phyloP scores from a whole-genome alignment of 164 flowering plant genomes.

The Brasenia schreberi region DNA sequence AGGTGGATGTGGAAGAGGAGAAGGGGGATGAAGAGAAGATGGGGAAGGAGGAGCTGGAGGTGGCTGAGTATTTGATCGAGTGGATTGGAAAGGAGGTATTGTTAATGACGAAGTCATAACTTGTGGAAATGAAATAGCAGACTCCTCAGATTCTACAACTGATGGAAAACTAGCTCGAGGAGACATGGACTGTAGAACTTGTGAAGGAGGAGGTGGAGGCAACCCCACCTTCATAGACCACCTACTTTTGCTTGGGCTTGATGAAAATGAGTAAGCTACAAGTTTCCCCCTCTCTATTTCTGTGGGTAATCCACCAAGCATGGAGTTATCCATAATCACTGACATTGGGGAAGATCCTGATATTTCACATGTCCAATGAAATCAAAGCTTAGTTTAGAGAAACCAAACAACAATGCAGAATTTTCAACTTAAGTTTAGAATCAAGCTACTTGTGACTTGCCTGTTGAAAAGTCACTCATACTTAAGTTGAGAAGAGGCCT shows the following conservation, averaged over 20 bases:
- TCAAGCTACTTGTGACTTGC: conserved; percentile 18
- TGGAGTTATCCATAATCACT: conserved; percentile 18
- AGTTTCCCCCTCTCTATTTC: conserved; percentile 29
- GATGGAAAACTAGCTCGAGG: conserved; percentile 14
- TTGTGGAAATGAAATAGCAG: not conserved
- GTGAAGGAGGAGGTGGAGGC: conserved; percentile 11
- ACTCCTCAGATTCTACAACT: conserved; percentile 10
- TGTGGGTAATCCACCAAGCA: not conserved
- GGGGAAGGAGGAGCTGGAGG: not conserved
- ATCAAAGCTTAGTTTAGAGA: not conserved
- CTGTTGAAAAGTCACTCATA: conserved; percentile 52
- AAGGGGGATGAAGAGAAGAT: conserved; percentile 2
- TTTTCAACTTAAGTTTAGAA: too few relatives aligned
- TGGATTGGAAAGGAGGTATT: conserved; percentile 3
- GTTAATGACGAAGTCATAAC: conserved; percentile 11
- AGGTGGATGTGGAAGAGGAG: conserved; percentile 19
- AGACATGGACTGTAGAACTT: conserved; percentile 13
- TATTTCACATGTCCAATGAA: conserved; percentile 8
- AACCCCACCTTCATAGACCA: conserved; percentile 13
- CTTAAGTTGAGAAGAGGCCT: conserved; percentile 81
- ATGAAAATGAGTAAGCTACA: conserved; percentile 16
- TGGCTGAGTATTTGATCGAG: conserved; percentile 9
- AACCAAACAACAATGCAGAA: not conserved
- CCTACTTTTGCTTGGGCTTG: conserved; percentile 13
- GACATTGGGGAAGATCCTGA: conserved; percentile 58